Conservation (phyloP, 176 grass and related monocot genomes). For the Cocos nucifera region DNA sequence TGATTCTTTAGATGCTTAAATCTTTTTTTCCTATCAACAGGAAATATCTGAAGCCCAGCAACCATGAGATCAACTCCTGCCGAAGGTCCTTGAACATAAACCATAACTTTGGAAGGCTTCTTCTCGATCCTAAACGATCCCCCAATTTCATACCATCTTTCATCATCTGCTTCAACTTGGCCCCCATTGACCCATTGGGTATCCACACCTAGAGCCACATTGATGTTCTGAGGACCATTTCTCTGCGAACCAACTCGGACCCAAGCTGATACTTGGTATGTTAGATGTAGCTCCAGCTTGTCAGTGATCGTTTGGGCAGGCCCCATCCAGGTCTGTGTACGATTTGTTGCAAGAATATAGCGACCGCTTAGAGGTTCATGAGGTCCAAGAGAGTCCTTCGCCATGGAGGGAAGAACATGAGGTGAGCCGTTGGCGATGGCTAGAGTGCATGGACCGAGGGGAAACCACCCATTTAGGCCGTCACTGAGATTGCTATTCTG, state of each 20-base stretch:
- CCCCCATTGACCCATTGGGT: slow-evolving; percentile 78
- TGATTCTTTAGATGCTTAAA: slow-evolving; percentile 42
- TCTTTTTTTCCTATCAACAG: slow-evolving; percentile 45
- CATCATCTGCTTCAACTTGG: slow-evolving; percentile 48
- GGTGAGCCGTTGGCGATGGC: slow-evolving; percentile 46
- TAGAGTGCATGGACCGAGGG: slow-evolving; percentile 55
- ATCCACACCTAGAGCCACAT: slow-evolving; percentile 47
- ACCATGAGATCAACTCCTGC: slow-evolving; percentile 79
- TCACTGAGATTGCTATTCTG: slow-evolving; percentile 62
- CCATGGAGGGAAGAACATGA: slow-evolving; percentile 55
- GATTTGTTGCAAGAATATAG: slow-evolving; percentile 59
- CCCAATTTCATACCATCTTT: slow-evolving; percentile 81
- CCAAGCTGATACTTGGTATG: slow-evolving; percentile 81
- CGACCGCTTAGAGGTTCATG: slow-evolving; percentile 51
- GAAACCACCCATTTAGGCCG: slow-evolving; percentile 51
- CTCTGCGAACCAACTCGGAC: slow-evolving; percentile 44
- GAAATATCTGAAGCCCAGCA: slow-evolving; percentile 68
- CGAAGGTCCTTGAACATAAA: slow-evolving; percentile 69
- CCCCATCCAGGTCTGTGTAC: slow-evolving; percentile 86
- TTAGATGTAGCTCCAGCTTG: slow-evolving; percentile 50
- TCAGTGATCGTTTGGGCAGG: slow-evolving; percentile 63
- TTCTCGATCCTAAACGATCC: slow-evolving; percentile 69
- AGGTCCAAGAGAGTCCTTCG: slow-evolving; percentile 37
- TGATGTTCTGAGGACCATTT: slow-evolving; percentile 37
- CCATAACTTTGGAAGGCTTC: slow-evolving; percentile 34